Evolutionary conservation across 495 filamentous ascomycete species (phyloP), one percentile per base, ranked within the genome.

Genomic region (Penicillium nucicola): DNA sequence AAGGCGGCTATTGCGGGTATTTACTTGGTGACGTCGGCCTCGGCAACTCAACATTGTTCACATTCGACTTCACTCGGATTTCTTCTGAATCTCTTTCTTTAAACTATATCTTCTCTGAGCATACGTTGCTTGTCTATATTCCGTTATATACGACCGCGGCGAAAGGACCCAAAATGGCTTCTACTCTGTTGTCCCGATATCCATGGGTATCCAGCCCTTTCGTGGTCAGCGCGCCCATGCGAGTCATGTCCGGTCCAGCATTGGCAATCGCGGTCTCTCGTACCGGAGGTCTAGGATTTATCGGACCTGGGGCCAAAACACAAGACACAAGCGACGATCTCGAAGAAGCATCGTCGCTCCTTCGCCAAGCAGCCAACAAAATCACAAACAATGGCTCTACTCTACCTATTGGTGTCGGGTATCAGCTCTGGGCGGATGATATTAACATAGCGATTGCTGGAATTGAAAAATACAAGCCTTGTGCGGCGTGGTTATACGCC

Each of bases 401-500:
- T 13, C 72, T 86, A 13, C 82, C 84, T 4, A 60, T 87, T 15
- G 85, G 84, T 18, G 64, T 88, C 4, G 86, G 86, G 22, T 83
- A 86, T 57, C 77, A 83, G 34, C 61, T 75, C 36, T 86, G 80
- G 81, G 74, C 70, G 30, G 74, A 76, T 36, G 59, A 75, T 41
- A 57, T 86, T 11, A 48, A 70, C 0, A 45, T 56, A 8, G 76
- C 81, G 1, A 51, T 78, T 12, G 36, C 67, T 0, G 60, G 70
- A 0, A 68, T 85, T 11, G 45, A 63, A 25, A 60, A 67, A 12
- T 74, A 74, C 58, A 72, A 67, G 9, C 88, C 88, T 0, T 77
- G 75, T 17, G 88, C 86, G 1, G 78, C 74, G 11, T 92, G 88
- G 88, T 67, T 92, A 8, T 91, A 83, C 51, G 86, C 86, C 0